phyloP scores from a whole-genome alignment of 2,329 filamentous ascomycete species.

The Myriangium duriaei region DNA sequence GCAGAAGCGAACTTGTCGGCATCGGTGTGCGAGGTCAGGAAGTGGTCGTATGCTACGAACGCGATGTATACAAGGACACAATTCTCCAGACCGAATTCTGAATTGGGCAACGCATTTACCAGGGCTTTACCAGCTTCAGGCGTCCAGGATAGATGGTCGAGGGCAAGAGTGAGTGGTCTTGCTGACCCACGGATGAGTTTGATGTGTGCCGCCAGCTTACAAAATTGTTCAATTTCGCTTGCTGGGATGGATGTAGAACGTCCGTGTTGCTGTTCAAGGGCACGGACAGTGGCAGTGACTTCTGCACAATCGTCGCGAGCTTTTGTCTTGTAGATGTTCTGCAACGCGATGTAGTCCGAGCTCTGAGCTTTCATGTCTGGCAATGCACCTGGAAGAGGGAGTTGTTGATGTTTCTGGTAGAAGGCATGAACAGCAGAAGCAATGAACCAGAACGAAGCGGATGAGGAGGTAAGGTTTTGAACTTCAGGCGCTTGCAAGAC shows the following conservation, averaged over 20 bases:
- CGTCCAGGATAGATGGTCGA: conserved; percentile 30
- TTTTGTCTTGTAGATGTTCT: conserved; percentile 86
- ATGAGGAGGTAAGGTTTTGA: conserved; percentile 31
- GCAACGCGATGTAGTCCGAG: conserved; percentile 74
- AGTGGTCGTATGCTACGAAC: conserved; percentile 39
- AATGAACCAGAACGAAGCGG: conserved; percentile 77
- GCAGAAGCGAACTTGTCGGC: conserved; percentile 23
- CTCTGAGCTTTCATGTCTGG: conserved; percentile 98
- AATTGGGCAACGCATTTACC: conserved; percentile 26
- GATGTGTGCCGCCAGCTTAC: conserved; percentile 88
- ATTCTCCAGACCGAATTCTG: conserved; percentile 23
- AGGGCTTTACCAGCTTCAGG: conserved; percentile 39
- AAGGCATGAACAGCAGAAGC: conserved; percentile 68
- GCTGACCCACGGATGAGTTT: conserved; percentile 59
- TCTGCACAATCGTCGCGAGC: conserved; percentile 67
- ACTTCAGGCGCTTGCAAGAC: conserved; percentile 63
- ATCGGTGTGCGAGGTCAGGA: conserved; percentile 28
- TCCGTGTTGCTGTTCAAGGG: conserved; percentile 40
- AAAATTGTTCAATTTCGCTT: conserved; percentile 64
- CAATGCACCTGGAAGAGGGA: conserved; percentile 75
- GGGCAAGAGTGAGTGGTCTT: conserved; percentile 38
- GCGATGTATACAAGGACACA: conserved; percentile 37
- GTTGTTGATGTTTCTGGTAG: conserved; percentile 54
- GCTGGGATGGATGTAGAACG: conserved; percentile 13
- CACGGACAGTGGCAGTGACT: conserved; percentile 53